Percentiles rank a stretch among this genome's conserved stretches.
Conservation (phyloP, 2,329 filamentous ascomycete species). For the Xylaria sp. region DNA sequence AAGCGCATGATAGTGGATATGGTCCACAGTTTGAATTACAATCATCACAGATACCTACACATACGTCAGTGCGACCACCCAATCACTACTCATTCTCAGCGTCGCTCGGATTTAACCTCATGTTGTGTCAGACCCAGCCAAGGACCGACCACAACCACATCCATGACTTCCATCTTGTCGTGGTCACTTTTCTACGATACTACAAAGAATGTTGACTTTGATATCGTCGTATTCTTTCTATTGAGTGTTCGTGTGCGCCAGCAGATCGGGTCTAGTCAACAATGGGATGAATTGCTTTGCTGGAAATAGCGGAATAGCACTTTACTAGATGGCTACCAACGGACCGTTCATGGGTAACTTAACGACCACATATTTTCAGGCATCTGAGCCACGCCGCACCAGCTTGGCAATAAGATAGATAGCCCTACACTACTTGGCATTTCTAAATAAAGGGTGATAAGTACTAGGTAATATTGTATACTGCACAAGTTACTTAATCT, state of each 20-base stretch:
- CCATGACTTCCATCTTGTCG: not conserved
- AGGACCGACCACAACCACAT: not conserved
- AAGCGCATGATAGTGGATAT: too few species aligned
- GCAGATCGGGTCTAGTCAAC: not conserved
- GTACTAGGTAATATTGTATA: not conserved
- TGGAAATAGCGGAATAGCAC: not conserved
- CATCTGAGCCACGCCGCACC: conserved; percentile 9
- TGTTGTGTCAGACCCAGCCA: not conserved
- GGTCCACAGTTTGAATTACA: too few species aligned
- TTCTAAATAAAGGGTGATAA: conserved; percentile 4
- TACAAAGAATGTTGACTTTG: not conserved
- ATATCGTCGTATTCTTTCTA: not conserved
- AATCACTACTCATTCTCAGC: not conserved
- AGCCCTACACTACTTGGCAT: not conserved
- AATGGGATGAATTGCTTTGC: not conserved
- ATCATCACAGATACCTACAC: too few species aligned
- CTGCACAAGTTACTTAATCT: not conserved
- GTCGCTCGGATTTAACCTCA: not conserved
- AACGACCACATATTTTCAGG: not conserved
- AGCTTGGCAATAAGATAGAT: conserved; percentile 8
- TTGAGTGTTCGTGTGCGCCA: not conserved
- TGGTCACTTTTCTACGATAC: not conserved
- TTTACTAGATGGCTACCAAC: not conserved
- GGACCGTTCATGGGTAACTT: not conserved
- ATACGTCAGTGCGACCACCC: too few species aligned